Evolutionary conservation across 2,329 filamentous ascomycete genomes (phyloP).

Genomic region (Orbilia ellipsospora): DNA sequence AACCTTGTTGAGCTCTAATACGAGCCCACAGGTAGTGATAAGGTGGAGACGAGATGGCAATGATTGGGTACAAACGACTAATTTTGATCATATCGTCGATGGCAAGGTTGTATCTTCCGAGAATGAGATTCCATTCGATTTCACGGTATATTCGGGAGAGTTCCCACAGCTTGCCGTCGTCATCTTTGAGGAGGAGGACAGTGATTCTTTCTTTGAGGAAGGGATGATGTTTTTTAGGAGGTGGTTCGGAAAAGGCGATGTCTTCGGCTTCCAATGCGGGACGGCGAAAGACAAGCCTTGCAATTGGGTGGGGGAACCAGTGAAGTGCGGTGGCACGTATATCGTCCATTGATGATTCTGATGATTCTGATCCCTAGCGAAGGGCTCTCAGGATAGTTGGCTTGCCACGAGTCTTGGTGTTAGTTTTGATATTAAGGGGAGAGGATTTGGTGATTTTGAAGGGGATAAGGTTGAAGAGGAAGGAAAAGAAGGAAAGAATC

Average conservation of each 20-base stretch:
- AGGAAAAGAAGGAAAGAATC: no score
- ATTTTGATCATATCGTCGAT: constrained; percentile 14
- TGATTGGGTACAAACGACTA: not conserved
- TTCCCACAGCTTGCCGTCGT: constrained; percentile 20
- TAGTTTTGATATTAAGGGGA: no score
- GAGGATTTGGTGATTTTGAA: no score
- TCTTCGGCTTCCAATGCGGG: constrained; percentile 13
- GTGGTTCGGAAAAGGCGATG: constrained; percentile 20
- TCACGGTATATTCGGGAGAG: constrained; percentile 19
- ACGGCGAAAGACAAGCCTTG: constrained; percentile 1
- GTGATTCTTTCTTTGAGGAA: constrained; percentile 39
- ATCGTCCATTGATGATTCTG: not conserved
- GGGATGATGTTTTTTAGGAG: constrained; percentile 17
- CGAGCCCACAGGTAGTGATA: constrained; percentile 34
- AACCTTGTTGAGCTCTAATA: constrained; percentile 33
- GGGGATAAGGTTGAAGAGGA: no score
- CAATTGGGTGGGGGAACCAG: not conserved
- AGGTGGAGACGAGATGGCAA: constrained; percentile 9
- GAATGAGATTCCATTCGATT: constrained; percentile 37
- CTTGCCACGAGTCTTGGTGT: no score
- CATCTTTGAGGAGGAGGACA: constrained; percentile 10
- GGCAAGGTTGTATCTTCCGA: constrained; percentile 22
- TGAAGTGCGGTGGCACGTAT: not conserved
- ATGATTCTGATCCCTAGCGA: not conserved
- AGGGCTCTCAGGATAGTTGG: no score